phyloP scores from a whole-genome alignment of 345 rosid species.

The Linum tenue region DNA sequence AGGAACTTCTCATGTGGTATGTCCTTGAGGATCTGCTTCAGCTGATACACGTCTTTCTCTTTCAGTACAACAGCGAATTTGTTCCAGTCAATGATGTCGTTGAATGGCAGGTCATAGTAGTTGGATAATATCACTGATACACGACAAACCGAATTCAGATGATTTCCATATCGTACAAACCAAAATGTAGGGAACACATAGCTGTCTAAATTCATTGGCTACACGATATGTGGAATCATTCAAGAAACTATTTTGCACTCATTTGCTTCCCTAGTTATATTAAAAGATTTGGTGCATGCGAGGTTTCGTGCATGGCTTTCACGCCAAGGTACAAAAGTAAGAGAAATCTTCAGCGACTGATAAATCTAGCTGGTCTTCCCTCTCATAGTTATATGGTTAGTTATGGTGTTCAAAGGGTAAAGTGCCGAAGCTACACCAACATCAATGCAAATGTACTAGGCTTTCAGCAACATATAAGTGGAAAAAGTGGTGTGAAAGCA shows the following conservation, averaged over 20 bases:
- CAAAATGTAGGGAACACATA: no score
- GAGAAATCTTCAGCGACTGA: no score
- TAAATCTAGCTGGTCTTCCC: no score
- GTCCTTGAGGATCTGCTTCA: constrained; percentile 64
- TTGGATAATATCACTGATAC: constrained; percentile 73
- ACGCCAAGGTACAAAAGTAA: no score
- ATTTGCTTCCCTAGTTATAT: neutral
- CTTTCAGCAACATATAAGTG: neutral
- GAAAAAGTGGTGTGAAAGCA: neutral
- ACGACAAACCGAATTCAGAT: neutral
- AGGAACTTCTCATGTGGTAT: constrained; percentile 62
- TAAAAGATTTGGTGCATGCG: no score
- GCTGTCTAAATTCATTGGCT: no score
- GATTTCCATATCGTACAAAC: neutral
- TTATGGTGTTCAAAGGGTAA: no score
- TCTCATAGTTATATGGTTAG: no score
- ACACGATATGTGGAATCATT: neutral
- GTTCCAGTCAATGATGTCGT: constrained; percentile 70
- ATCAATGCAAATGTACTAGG: neutral
- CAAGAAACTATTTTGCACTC: neutral
- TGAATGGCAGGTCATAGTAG: constrained; percentile 88
- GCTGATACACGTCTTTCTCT: constrained; percentile 63
- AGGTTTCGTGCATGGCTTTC: no score
- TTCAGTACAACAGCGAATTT: constrained; percentile 67
- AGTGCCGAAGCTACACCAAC: neutral